These are phyloP conservation scores for Lactarius hatsudake DNA, from an alignment of 768 basidiomycete genomes.

Conservation along the genomic window DNA sequence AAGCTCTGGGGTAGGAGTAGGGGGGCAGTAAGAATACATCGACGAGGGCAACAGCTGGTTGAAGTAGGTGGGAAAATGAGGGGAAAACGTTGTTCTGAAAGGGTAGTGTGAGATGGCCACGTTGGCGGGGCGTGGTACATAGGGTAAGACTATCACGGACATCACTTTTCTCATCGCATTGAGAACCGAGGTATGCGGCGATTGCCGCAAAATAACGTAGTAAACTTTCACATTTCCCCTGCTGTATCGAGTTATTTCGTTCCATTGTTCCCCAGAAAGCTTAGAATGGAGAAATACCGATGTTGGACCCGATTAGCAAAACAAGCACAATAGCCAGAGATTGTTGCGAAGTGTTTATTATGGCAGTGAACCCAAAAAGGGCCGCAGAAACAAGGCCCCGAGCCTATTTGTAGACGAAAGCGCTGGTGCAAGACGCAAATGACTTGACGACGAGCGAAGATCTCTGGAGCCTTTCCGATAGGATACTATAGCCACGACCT, in stretches of 20 bases:
- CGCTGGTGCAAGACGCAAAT: not conserved
- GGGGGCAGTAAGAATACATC: not conserved
- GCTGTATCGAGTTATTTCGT: slow-evolving; percentile 1
- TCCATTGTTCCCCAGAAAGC: not conserved
- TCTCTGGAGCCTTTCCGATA: not conserved
- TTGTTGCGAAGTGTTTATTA: not conserved
- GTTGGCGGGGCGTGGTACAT: slow-evolving; percentile 19
- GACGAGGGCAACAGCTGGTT: slow-evolving; percentile 7
- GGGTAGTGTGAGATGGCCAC: slow-evolving; percentile 19
- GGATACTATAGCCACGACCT: not conserved
- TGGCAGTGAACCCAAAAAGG: not conserved
- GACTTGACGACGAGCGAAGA: slow-evolving; percentile 4
- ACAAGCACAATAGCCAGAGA: not conserved
- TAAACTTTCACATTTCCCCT: not conserved
- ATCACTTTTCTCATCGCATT: slow-evolving; percentile 16
- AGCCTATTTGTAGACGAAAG: not conserved
- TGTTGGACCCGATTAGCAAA: slow-evolving; percentile 1
- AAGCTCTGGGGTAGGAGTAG: slow-evolving; percentile 1
- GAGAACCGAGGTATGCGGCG: slow-evolving; percentile 3
- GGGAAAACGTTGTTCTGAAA: slow-evolving; percentile 18
- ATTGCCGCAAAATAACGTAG: slow-evolving; percentile 3
- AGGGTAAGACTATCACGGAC: slow-evolving; percentile 10
- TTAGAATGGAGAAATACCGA: not conserved
- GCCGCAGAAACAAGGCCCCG: not conserved
- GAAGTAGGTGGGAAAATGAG: slow-evolving; percentile 22